Base-by-base conservation (phyloP, 1,284 basidiomycete genomes). In the Polyporus tsugae region DNA sequence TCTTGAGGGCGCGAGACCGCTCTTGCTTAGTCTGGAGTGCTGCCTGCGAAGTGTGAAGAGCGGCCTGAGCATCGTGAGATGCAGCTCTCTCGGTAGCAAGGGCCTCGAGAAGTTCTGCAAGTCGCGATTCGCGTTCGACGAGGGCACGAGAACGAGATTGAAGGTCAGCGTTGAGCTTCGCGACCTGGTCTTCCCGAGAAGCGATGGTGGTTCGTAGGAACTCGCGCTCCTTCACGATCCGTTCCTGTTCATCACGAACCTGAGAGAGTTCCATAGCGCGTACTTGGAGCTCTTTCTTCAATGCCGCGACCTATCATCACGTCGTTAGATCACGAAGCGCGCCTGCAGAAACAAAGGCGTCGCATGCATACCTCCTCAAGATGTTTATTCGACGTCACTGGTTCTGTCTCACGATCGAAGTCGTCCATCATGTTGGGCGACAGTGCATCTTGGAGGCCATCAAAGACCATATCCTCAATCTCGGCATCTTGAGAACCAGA, bases 401-500 rank as follows among this genome's bases (percentile, higher is more conserved):
- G 39, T 3, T 59, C 61, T 33, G 6, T n/a, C 33, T 29, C 29
- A 5, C 46, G 25, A 1, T 19, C 52, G 38, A 70, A 46, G 6
- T 58, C 67, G 3, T n/a, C 63, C 57, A 25, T 38, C 59, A 7
- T 57, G 53, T 69, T 60, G 19, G 66, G 71, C 2, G 69, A 55
- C 33, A 55, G 9, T 6, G 33, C 17, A 38, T 70, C 62, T 39
- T 65, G 60, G 19, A 63, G 49, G 36, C 69, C 55, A 41, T 68
- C 64, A 52, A 60, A 67, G 13, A 60, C 22, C 39, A 63, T 60
- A 57, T 72, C 66, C 36, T 72, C 65, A 6, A 70, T 38, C 11
- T 68, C 72, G 19, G 46, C 66, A 22, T 41, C 74, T 63, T 60
- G 73, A 58, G 59, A 72, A 65, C 80, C 67, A 22, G 75, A 76